Evolutionary conservation across 257 asterid genomes (phyloP).

Genomic region (Misopates orontium): DNA sequence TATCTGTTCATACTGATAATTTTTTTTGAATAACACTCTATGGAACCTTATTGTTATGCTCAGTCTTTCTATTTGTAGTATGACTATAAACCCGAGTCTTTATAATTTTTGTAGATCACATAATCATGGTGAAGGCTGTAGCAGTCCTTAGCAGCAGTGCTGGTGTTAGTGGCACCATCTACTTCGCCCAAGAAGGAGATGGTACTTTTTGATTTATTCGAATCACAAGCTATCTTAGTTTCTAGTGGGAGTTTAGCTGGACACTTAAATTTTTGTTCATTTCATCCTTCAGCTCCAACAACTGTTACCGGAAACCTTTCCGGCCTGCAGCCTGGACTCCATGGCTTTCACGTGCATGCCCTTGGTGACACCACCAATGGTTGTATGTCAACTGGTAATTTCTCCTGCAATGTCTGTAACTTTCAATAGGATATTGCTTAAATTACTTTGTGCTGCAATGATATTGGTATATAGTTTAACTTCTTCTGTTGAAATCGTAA

Average conservation of each 20-base stretch:
- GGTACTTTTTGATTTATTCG: constrained; percentile 44
- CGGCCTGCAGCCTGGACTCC: constrained; percentile 89
- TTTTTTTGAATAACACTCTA: too few species aligned
- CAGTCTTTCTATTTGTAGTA: not conserved
- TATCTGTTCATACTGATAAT: too few species aligned
- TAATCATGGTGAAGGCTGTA: constrained; percentile 90
- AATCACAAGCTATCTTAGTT: not conserved
- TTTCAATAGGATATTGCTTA: not conserved
- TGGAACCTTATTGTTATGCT: too few species aligned
- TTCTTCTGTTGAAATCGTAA: not conserved
- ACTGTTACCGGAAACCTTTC: constrained; percentile 74
- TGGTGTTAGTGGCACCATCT: constrained; percentile 82
- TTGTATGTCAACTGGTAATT: constrained; percentile 91
- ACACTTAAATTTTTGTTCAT: constrained; percentile 13
- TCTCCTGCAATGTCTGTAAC: not conserved
- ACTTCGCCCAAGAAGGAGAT: constrained; percentile 80
- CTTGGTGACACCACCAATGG: constrained; percentile 99
- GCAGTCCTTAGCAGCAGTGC: constrained; percentile 87
- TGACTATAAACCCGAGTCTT: not conserved
- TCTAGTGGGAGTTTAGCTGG: not conserved
- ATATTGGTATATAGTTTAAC: not conserved
- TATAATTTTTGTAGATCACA: constrained; percentile 51
- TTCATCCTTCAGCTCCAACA: constrained; percentile 56
- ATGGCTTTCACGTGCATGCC: constrained; percentile 97
- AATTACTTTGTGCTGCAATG: not conserved